Percentiles rank a stretch among this genome's conserved stretches.
These are phyloP conservation scores for Picochlorum sp. DNA, from an alignment of 139 green algal genomes.

Conservation along the genomic window DNA sequence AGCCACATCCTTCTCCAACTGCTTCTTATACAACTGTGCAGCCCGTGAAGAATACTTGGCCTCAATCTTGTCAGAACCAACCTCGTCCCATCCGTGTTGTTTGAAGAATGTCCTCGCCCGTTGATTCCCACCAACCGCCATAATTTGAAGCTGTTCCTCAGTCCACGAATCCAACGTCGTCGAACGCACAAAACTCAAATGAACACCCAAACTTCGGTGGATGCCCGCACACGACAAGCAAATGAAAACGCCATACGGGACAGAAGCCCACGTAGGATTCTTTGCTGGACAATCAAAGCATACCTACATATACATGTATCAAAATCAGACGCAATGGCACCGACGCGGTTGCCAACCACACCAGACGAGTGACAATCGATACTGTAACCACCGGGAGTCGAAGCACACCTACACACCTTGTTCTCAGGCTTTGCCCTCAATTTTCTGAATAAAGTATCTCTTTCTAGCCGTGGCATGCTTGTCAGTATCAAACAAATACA, in stretches of 20 bases:
- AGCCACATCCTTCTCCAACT: constrained; percentile 80
- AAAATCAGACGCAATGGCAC: not conserved
- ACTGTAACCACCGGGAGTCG: not conserved
- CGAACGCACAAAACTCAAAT: constrained; percentile 91
- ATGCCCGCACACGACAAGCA: constrained; percentile 91
- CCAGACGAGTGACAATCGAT: no score
- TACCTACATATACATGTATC: constrained; percentile 32
- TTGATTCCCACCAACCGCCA: constrained; percentile 81
- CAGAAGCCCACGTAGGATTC: constrained; percentile 92
- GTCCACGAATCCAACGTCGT: constrained; percentile 92
- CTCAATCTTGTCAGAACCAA: constrained; percentile 89
- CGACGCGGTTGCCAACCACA: not conserved
- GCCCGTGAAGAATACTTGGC: constrained; percentile 90
- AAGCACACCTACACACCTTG: constrained; percentile 51
- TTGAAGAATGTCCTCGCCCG: constrained; percentile 90
- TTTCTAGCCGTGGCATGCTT: constrained; percentile 42
- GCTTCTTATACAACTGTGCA: constrained; percentile 79
- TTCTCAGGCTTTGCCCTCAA: constrained; percentile 79
- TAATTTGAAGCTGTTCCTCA: constrained; percentile 88
- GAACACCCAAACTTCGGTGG: constrained; percentile 88
- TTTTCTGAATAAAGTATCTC: constrained; percentile 80
- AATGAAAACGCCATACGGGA: constrained; percentile 95
- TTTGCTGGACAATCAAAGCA: constrained; percentile 96
- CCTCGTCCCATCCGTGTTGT: constrained; percentile 90
- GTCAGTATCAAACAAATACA: constrained; percentile 9